Evolutionary conservation across 2,329 filamentous ascomycete genomes (phyloP).

Genomic region (Onygenales sp.): DNA sequence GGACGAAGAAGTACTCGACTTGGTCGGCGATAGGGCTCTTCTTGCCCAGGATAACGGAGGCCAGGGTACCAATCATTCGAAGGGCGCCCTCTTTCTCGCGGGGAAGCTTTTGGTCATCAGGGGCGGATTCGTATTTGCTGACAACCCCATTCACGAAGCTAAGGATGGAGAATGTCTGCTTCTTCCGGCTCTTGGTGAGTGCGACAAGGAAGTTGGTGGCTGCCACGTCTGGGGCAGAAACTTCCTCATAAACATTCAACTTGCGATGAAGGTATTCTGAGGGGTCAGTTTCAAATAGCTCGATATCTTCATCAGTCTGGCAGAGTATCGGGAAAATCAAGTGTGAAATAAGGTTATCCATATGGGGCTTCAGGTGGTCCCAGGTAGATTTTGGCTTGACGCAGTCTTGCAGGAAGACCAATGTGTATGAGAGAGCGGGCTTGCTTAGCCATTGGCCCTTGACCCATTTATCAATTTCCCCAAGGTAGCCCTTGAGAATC

Average conservation of each 20-base stretch:
- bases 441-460: constrained; percentile 94
- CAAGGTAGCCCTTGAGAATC: constrained; percentile 88
- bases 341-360: constrained; percentile 87
- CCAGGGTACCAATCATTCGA: constrained; percentile 92
- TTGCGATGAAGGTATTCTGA: constrained; percentile 96
- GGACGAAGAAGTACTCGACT: constrained; percentile 96
- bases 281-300: constrained; percentile 88
- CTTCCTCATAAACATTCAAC: constrained; percentile 95
- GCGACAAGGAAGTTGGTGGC: constrained; percentile 95
- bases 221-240: constrained; percentile 87
- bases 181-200: constrained; percentile 85
- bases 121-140: constrained; percentile 76
- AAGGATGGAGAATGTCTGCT: constrained; percentile 90
- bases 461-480: constrained; percentile 96
- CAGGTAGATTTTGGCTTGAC: constrained; percentile 97
- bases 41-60: constrained; percentile 89
- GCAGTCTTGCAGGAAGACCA: constrained; percentile 94
- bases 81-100: constrained; percentile 93
- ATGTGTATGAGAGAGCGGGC: constrained; percentile 82
- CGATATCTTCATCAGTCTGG: constrained; percentile 81
- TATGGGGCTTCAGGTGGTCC: constrained; percentile 84
- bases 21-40: constrained; percentile 97
- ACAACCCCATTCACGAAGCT: constrained; percentile 93
- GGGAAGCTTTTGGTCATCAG: constrained; percentile 84
- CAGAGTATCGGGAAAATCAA: constrained; percentile 94